A percentile compares a stretch with the other conserved stretches of the same genome.
Conservation (phyloP, 768 basidiomycete species). For the Psilocybe cubensis region DNA sequence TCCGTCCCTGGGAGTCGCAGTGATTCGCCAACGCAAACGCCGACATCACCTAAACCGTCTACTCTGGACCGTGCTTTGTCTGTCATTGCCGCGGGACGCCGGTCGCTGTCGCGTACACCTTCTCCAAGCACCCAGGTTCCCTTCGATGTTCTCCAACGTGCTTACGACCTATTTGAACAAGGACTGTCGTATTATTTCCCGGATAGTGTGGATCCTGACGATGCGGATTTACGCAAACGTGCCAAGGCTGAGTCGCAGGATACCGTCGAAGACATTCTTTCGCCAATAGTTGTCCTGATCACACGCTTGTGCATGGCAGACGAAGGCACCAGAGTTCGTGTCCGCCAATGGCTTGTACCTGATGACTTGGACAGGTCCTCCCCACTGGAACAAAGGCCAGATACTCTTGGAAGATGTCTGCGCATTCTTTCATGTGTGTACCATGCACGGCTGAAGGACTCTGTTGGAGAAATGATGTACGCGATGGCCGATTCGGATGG, state of each 20-base stretch:
- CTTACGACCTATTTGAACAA: constrained; percentile 71
- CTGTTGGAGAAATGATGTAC: constrained; percentile 87
- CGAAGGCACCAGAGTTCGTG: constrained; percentile 52
- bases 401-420: constrained; percentile 79
- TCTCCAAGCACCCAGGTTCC: constrained; percentile 36
- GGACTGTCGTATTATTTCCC: constrained; percentile 67
- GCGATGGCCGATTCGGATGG: constrained; percentile 80
- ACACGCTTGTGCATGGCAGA: constrained; percentile 71
- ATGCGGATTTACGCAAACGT: constrained; percentile 56
- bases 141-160: constrained; percentile 60
- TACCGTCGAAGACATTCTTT: constrained; percentile 75
- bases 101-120: constrained; percentile 53
- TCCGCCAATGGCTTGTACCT: constrained; percentile 76
- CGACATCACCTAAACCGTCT: constrained; percentile 40
- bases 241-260: constrained; percentile 52
- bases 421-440: constrained; percentile 78
- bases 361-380: constrained; percentile 77
- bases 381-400: constrained; percentile 73
- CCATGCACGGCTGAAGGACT: constrained; percentile 70
- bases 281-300: constrained; percentile 78
- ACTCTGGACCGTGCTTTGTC: constrained; percentile 63
- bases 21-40: constrained; percentile 40
- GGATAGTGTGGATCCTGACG: constrained; percentile 64
- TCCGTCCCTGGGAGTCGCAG: constrained; percentile 40
- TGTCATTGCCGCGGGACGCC: constrained; percentile 54